Evolutionary conservation across 352 stramenopile species (phyloP).

Genomic region (Phytophthora cactorum): DNA sequence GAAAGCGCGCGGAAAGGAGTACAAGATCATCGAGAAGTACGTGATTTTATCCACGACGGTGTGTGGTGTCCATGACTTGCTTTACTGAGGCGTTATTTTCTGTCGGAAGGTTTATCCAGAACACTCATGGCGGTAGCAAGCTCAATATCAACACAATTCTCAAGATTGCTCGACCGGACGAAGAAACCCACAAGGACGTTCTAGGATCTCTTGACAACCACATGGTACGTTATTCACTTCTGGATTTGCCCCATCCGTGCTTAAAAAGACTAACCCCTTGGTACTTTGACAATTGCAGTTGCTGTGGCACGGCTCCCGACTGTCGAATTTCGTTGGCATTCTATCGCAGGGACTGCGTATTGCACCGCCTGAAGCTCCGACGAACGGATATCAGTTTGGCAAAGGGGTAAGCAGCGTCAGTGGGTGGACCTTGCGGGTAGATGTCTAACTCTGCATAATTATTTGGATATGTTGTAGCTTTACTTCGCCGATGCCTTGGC

Average conservation of each 20-base stretch:
- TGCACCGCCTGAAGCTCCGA: conserved; percentile 65
- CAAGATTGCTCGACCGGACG: conserved; percentile 49
- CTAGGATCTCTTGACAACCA: conserved; percentile 62
- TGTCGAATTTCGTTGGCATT: conserved; percentile 74
- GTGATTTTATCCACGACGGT: not conserved
- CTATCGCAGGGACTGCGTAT: conserved; percentile 72
- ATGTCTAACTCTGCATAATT: not conserved
- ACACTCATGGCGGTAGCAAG: conserved; percentile 55
- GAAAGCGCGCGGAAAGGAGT: conserved; percentile 44
- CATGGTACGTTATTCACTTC: conserved; percentile 32
- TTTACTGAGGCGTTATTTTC: conserved; percentile 6
- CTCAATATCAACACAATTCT: conserved; percentile 60
- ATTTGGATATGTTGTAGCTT: conserved; percentile 34
- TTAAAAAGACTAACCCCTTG: not conserved
- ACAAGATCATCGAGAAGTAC: conserved; percentile 59
- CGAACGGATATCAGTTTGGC: conserved; percentile 76
- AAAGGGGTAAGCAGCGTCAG: conserved; percentile 53
- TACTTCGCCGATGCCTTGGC: conserved; percentile 74
- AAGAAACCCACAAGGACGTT: conserved; percentile 46
- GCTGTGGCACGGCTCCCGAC: conserved; percentile 63
- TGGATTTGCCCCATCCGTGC: no score
- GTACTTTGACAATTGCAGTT: conserved; percentile 28
- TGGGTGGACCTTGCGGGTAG: not conserved
- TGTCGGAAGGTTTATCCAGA: conserved; percentile 51
- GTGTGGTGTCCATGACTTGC: not conserved